Base-by-base conservation (phyloP, 2,329 filamentous ascomycete genomes). In the Elsinoe ampelina region DNA sequence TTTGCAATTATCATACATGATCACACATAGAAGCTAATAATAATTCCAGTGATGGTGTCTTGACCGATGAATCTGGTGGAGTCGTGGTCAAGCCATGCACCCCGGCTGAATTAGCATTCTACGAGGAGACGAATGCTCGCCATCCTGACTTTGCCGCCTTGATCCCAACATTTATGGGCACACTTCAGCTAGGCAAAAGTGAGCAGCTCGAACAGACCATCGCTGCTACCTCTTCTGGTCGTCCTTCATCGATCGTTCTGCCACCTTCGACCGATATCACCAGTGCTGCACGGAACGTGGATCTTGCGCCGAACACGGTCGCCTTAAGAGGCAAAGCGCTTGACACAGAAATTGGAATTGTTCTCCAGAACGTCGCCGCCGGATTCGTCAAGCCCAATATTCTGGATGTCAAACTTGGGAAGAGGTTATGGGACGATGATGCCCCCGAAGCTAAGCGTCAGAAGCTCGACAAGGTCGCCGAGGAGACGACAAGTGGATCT, bases 21-120 rank as follows among this genome's bases (percentile, higher is more conserved):
- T 17, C 34, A n/a, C 30, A 17, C 26, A 36, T n/a, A 11, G 20
- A 11, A 38, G n/a, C 26, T 34, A 20, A 34, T 38, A 17, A n/a
- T 10, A 11, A 13, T 51, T 60, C 45, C 67, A 96, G 91, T 73
- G 91, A 95, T 63, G 93, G 93, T 62, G 92, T 95, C 47, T 81
- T 95, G 65, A 90, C 86, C 68, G 89, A 95, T 67, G 77, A 80
- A 57, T 83, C 88, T 55, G 93, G 93, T 68, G 82, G 86, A 61
- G 77, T 97, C 34, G 87, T 98, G 69, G 89, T 96, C 68, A 98
- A 98, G 73, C 93, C 93, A 15, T 97, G 92, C 71, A 95, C 88
- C 0, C 74, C 83, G 61, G 79, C 84, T 61, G 93, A 98, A 73
- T 83, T 97, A 64, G 79, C 83, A 43, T 98, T 98, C 71, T 98